Conservation (phyloP, 441 rosid species). For the Pelargonium citronellum region DNA sequence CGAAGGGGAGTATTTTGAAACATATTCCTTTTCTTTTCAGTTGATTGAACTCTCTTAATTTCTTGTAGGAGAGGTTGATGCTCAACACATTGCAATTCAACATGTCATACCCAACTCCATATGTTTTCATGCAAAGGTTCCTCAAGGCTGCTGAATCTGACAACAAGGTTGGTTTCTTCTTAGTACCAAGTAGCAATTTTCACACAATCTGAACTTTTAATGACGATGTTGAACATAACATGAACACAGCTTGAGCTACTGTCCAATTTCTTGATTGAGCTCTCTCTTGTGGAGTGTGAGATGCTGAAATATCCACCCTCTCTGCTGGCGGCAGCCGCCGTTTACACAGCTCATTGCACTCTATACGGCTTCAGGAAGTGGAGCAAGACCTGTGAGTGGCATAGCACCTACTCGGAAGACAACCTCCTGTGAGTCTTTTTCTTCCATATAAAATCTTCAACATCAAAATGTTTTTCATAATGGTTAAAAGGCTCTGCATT, state of each 20-base stretch:
- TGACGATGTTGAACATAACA: too few species aligned
- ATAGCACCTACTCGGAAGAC: constrained; percentile 55
- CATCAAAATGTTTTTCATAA: not conserved
- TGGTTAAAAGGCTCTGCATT: too few species aligned
- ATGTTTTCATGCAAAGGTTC: constrained; percentile 73
- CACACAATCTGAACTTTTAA: not conserved
- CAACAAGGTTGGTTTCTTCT: constrained; percentile 47
- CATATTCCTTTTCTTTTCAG: not conserved
- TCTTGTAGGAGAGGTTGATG: constrained; percentile 72
- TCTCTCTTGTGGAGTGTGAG: constrained; percentile 68
- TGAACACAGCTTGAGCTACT: constrained; percentile 57
- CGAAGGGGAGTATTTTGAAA: not conserved
- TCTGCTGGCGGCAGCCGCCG: constrained; percentile 63
- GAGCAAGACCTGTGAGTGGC: constrained; percentile 66
- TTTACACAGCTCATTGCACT: constrained; percentile 72
- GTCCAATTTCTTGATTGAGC: constrained; percentile 75
- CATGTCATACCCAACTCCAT: constrained; percentile 78
- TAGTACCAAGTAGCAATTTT: not conserved
- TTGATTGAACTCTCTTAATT: too few species aligned
- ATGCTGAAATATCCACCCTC: constrained; percentile 77
- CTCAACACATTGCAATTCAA: constrained; percentile 66
- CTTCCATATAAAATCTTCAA: not conserved
- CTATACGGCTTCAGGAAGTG: constrained; percentile 53
- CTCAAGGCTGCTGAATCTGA: constrained; percentile 86
- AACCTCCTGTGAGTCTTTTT: constrained; percentile 54